Evolutionary conservation across 345 rosid species (phyloP).

Genomic region (Eucalyptus melliodora): DNA sequence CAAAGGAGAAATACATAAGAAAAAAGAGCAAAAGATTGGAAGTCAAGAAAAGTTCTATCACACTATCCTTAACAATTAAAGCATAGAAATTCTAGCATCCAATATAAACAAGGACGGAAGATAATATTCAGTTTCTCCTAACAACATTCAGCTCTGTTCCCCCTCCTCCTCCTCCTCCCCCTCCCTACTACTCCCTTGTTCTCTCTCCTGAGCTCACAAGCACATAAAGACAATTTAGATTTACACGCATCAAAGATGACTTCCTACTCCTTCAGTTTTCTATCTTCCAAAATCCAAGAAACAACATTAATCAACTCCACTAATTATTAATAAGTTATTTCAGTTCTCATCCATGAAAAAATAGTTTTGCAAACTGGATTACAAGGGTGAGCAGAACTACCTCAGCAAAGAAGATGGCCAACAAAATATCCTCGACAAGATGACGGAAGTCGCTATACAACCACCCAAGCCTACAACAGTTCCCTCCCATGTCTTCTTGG

Average conservation of each 20-base stretch:
- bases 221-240: background rate
- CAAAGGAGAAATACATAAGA: background rate
- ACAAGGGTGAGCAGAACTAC: slow-evolving; percentile 8
- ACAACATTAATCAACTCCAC: background rate
- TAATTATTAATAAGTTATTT: background rate
- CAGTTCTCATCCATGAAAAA: background rate
- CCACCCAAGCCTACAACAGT: slow-evolving; percentile 72
- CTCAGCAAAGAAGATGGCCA: slow-evolving; percentile 83
- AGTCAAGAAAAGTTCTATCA: background rate
- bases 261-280: background rate
- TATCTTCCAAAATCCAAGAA: background rate
- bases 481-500: slow-evolving; percentile 98
- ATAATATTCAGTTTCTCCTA: background rate
- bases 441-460: slow-evolving; percentile 50
- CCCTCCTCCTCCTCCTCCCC: background rate
- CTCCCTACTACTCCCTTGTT: background rate
- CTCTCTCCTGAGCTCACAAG: background rate
- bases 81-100: background rate
- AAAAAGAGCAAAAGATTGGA: background rate
- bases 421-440: slow-evolving; percentile 42
- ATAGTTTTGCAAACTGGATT: background rate
- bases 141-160: background rate
- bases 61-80: background rate
- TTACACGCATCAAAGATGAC: background rate
- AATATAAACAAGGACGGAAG: background rate